Evolutionary conservation across 2,329 filamentous ascomycete genomes (phyloP).

Genomic region (Tolypocladium sp.): DNA sequence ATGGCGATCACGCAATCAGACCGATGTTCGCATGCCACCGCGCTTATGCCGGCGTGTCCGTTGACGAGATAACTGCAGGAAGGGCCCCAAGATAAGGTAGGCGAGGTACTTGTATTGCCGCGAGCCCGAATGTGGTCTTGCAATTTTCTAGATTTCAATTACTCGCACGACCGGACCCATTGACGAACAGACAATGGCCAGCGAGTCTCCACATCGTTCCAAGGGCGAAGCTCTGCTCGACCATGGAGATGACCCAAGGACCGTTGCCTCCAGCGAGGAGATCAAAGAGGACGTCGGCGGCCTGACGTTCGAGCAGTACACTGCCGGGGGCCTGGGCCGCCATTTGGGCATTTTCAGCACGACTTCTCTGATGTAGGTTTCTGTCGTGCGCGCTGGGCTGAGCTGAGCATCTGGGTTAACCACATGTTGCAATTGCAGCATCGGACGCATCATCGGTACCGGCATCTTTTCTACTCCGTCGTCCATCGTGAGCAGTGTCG

Average conservation of each 20-base stretch:
- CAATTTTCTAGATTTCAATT: no score
- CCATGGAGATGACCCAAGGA: not conserved
- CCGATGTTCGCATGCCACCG: not conserved
- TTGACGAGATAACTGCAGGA: not conserved
- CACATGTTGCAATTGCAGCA: not conserved
- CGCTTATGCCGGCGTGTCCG: not conserved
- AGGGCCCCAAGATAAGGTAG: not conserved
- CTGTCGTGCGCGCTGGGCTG: not conserved
- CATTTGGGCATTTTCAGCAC: not conserved
- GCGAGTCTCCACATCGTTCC: not conserved
- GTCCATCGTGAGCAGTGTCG: not conserved
- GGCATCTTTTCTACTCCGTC: not conserved
- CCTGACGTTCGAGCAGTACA: not conserved
- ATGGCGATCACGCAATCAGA: not conserved
- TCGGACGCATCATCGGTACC: not conserved
- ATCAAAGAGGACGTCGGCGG: not conserved
- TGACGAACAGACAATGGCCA: not conserved
- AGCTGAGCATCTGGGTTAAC: not conserved
- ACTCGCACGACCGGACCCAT: not conserved
- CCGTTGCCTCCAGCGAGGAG: not conserved
- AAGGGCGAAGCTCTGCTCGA: not conserved
- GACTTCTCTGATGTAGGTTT: not conserved
- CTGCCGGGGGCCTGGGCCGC: not conserved
- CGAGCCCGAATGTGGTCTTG: not conserved
- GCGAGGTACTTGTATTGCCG: not conserved